These are phyloP conservation scores for Raphidocelis subcapitata DNA, from an alignment of 139 green algal genomes.

Conservation along the genomic window DNA sequence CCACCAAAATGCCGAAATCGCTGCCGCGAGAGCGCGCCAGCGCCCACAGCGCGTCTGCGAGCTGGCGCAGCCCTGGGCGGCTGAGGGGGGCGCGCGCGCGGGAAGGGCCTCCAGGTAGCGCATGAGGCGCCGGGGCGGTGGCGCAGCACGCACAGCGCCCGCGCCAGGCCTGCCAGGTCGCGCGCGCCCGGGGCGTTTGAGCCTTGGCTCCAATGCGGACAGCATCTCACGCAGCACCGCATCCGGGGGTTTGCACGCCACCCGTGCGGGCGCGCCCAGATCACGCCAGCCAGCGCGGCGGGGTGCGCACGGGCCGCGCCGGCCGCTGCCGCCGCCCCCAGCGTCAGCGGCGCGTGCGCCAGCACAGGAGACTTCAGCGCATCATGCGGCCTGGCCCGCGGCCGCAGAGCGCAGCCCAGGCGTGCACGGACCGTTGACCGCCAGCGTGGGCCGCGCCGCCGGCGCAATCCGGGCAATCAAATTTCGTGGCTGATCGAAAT, in stretches of 20 bases:
- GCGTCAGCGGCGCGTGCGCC: background rate
- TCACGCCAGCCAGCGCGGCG: background rate
- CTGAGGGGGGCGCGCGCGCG: slow-evolving; percentile 5
- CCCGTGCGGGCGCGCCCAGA: slow-evolving; percentile 12
- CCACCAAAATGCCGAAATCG: too few species aligned
- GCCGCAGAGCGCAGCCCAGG: too few species aligned
- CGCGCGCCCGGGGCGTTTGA: slow-evolving; percentile 7
- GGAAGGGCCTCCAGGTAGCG: slow-evolving; percentile 14
- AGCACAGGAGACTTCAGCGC: too few species aligned
- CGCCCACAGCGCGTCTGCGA: slow-evolving; percentile 26
- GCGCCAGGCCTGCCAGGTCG: slow-evolving; percentile 2
- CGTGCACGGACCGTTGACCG: too few species aligned
- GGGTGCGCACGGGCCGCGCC: background rate
- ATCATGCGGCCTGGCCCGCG: too few species aligned
- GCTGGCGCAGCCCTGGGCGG: background rate
- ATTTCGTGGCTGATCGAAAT: too few species aligned
- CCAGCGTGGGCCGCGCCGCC: too few species aligned
- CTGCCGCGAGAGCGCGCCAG: slow-evolving; percentile 25
- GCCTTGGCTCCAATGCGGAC: slow-evolving; percentile 5
- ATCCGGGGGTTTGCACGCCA: slow-evolving; percentile 16
- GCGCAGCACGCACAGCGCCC: slow-evolving; percentile 12
- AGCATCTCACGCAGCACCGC: slow-evolving; percentile 16
- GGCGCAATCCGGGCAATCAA: too few species aligned
- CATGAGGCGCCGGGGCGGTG: slow-evolving; percentile 10
- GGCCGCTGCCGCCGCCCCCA: slow-evolving; percentile 1